phyloP scores from a whole-genome alignment of 805 yeast genomes.

The Candida pini region DNA sequence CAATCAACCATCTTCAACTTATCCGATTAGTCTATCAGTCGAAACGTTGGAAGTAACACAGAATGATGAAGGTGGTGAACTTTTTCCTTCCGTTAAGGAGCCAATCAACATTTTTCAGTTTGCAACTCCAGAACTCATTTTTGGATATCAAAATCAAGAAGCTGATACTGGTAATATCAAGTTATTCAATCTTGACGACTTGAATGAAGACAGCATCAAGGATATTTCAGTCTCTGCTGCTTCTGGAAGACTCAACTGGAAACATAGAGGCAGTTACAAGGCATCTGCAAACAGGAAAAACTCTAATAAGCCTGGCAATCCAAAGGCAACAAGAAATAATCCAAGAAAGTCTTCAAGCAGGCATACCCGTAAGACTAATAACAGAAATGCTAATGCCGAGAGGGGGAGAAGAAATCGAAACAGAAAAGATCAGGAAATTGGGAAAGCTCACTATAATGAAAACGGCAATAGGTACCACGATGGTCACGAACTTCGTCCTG shows the following conservation, averaged over 20 bases:
- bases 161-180: background rate
- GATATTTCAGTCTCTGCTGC: background rate
- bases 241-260: background rate
- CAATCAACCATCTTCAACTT: background rate
- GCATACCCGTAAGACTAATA: background rate
- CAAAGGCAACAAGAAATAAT: background rate
- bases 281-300: background rate
- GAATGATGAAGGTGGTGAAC: background rate
- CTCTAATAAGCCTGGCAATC: too few relatives aligned
- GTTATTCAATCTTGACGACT: background rate
- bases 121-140: slow-evolving; percentile 18
- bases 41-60: too few relatives aligned
- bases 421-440: background rate
- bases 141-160: background rate
- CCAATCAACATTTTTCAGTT: slow-evolving; percentile 15
- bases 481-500: background rate
- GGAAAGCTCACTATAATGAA: background rate
- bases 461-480: background rate
- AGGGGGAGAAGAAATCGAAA: background rate
- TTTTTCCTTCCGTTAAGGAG: background rate
- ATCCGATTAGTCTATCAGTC: background rate
- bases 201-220: background rate
- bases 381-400: too few relatives aligned
- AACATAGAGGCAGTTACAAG: background rate
- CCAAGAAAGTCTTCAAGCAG: background rate